A percentile compares a stretch with the other conserved stretches of the same genome.
Conservation (phyloP, 805 yeast genomes). For the Kluyveromyces siamensis region DNA sequence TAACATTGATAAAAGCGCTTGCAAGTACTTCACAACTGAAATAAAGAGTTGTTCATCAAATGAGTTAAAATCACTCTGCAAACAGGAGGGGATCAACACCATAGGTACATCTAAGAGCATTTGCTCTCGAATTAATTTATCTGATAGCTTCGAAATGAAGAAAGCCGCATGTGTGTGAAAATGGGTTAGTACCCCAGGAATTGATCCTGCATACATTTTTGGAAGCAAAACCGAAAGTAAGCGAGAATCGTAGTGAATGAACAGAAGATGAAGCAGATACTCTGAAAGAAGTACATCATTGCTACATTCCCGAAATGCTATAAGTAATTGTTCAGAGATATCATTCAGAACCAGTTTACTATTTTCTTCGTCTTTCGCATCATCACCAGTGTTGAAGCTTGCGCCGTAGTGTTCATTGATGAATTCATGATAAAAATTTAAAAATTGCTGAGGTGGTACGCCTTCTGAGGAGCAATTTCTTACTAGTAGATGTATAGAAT, state of each 20-base stretch:
- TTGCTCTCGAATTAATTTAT: slow-evolving; percentile 23
- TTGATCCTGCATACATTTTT: slow-evolving; percentile 12
- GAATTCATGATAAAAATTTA: slow-evolving; percentile 26
- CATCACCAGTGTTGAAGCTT: slow-evolving; percentile 4
- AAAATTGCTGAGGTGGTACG: slow-evolving; percentile 20
- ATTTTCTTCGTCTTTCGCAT: slow-evolving; percentile 2
- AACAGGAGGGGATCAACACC: slow-evolving; percentile 18
- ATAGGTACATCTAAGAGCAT: slow-evolving; percentile 17
- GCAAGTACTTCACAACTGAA: slow-evolving; percentile 21
- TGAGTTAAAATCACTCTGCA: slow-evolving; percentile 8
- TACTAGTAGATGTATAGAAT: slow-evolving; percentile 18
- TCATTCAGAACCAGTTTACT: slow-evolving; percentile 3
- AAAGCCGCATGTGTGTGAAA: slow-evolving; percentile 22
- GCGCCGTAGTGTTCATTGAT: slow-evolving; percentile 21
- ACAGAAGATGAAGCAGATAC: slow-evolving; percentile 21
- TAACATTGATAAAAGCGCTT: slow-evolving; percentile 10
- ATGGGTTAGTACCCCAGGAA: slow-evolving; percentile 14
- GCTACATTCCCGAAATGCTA: slow-evolving; percentile 9
- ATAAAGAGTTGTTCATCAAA: slow-evolving; percentile 15
- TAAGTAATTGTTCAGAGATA: slow-evolving; percentile 8
- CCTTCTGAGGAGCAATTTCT: slow-evolving; percentile 22
- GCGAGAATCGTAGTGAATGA: slow-evolving; percentile 23
- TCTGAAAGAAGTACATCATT: slow-evolving; percentile 11
- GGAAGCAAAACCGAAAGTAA: slow-evolving; percentile 19
- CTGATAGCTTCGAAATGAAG: slow-evolving; percentile 19